Evolutionary conservation across 2,329 filamentous ascomycete species (phyloP), one percentile per base, ranked within the genome.

Genomic region (Emmonsia crescens): DNA sequence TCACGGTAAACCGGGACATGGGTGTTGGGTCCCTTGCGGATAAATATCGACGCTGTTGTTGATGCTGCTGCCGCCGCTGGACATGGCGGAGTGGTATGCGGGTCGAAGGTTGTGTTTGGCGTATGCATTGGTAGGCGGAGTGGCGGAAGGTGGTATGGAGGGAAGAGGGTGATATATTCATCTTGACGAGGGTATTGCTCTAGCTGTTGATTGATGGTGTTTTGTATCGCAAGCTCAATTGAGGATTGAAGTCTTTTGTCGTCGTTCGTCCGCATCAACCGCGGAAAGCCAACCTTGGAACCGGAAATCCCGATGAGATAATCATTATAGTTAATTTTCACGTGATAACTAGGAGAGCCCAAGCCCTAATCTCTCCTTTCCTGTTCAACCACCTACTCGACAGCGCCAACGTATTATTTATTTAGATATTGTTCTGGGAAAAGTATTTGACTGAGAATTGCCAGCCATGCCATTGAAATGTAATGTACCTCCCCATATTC

Each of bases 51-150:
- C 8, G 57, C 55, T 57, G 61, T n/a, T 63, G 65, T 42, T 62
- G 63, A 5, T 49, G 60, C 42, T 42, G 60, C 24, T 64, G 65
- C 10, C 54, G 59, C 33, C 60, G 64, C 21, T 60, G 61, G 21
- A 46, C 29, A 49, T 36, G 21, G 60, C 36, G 27, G 52, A 36
- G 52, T n/a, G 51, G 55, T 8, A 31, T 16, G 51, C 24, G 42
- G 59, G 6, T 52, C 9, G 40, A 46, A 14, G 27, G 42, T 55
- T 56, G 36, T 16, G 63, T 27, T 31, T 59, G 57, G 31, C 62
- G 57, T 12, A 63, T 36, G 54, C 65, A 67, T 61, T 62, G 64
- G 40, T 52, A 61, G 14, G 65, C 42, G 10, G 61, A 56, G n/a
- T 60, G 63, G n/a, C 64, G 61, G 58, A 65, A 59, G 1, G 64